Base-by-base conservation (phyloP, 1,284 basidiomycete genomes). In the Quambalaria eucalypti region DNA sequence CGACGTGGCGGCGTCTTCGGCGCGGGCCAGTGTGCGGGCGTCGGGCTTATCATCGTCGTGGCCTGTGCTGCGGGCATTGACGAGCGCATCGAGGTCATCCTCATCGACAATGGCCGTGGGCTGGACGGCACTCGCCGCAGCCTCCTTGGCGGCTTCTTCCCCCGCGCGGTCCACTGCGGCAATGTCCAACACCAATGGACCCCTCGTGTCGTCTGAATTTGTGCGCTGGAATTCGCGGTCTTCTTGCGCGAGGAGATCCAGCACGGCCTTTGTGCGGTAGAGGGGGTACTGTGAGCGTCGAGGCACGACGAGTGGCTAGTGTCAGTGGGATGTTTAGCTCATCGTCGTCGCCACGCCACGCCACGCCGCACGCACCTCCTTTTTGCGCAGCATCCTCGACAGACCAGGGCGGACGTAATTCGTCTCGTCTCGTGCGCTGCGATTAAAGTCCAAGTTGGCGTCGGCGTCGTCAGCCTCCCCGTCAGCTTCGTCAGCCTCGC, bases 51-150 rank as follows among this genome's bases (percentile, higher is more conserved):
- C 60, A 16, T 56, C 57, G 23, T 50, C 56, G 23, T 29, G 25
- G 28, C 28, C 50, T 46, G 64, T 64, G 31, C 64, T 58, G 23
- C 65, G 36, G 7, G 57, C 54, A 57, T 69, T 65, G 40, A 64
- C 62, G 28, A 63, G 44, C 28, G 65, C 68, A 30, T 73, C 71
- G 46, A 73, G 33, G 9, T 65, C 61, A 12, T 60, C 60, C n/a
- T 56, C 57, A 23, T 50, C 56, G 23, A 31, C 58, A 16, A 29
- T 44, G 1, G 50, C 42, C 29, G 30, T 36, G 2, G 12, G 2
- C n/a, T n/a, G n/a, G 23, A 25, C 53, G 12, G 36, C 14, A 30
- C 28, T 30, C 40, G 50, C 25, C 25, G 50, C 23, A 14, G 29
- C 48, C n/a, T 16, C 33, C n/a, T 21, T 28, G 26, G 30, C 30